Base-by-base conservation (phyloP, 2,329 filamentous ascomycete genomes). In the Stachybotrys chlorohalonatus region DNA sequence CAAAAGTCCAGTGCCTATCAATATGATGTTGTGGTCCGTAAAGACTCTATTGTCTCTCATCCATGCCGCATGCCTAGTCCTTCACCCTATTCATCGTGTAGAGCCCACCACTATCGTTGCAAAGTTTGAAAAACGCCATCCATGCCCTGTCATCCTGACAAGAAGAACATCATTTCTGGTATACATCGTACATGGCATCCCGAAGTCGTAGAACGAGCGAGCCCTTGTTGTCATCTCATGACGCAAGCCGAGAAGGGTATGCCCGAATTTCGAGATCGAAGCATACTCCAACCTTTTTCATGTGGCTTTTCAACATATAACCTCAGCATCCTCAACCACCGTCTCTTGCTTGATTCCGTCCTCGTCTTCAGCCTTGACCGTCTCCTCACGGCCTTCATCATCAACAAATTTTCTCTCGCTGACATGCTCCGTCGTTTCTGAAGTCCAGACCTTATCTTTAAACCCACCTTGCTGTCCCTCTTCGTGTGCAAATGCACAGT, bases 351-450 rank as follows among this genome's bases (percentile, higher is more conserved):
- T 71, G 58, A 66, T 64, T 11, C 63, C 66, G 49, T 64, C 63
- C 47, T 70, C 70, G 31, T 66, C 65, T 24, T 73, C 80, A 0
- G 88, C 85, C 56, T 89, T 80, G 57, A 95, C 84, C 52, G 89
- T 73, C 72, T 95, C 90, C 67, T 90, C 86, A 31, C 77, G 74
- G 6, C 73, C 80, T 11, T 78, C 75, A 51, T 89, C 86, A 55
- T 90, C 84, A 52, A 93, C 84, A 73, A 96, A 96, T 67, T 89
- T 93, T 63, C 92, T 81, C 70, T 96, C 90, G 66, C 90, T 95
- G 52, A 95, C 85, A 68, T 95, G 90, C 55, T 82, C 76, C 61
- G 72, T 74, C 42, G 61, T 62, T 11, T 79, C 81, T 3, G 90
- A 82, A 16, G 86, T 91, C 93, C 93, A 97, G 31, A 95, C 90